Conservation (phyloP, 1,284 basidiomycete genomes). For the Thecaphora thlaspeos region DNA sequence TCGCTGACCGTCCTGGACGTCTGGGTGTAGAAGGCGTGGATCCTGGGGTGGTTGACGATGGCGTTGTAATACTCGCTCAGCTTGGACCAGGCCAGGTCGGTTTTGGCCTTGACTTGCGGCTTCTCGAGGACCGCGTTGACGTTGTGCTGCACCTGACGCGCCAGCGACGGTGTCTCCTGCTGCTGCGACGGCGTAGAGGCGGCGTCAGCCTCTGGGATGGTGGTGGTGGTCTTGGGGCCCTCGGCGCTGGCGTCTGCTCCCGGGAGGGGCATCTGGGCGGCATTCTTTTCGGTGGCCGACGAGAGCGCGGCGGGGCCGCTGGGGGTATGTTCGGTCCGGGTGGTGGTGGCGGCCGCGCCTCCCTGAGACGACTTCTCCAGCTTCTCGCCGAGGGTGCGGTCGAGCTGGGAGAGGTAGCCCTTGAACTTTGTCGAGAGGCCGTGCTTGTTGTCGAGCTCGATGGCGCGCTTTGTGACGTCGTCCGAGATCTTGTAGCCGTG, state of each 20-base stretch:
- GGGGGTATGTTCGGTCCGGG: slow-evolving; percentile 33
- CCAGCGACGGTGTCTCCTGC: slow-evolving; percentile 36
- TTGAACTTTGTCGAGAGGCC: slow-evolving; percentile 43
- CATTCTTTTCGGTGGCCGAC: slow-evolving; percentile 32
- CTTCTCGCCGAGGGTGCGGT: slow-evolving; percentile 40
- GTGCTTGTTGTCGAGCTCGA: slow-evolving; percentile 50
- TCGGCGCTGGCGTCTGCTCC: slow-evolving; percentile 19
- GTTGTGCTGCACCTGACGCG: slow-evolving; percentile 32
- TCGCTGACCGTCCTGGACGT: slow-evolving; percentile 78
- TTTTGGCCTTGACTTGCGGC: slow-evolving; percentile 44
- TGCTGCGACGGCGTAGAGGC: slow-evolving; percentile 7
- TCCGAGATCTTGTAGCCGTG: slow-evolving; percentile 48
- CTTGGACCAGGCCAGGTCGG: slow-evolving; percentile 44
- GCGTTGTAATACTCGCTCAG: slow-evolving; percentile 49
- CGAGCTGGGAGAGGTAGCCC: slow-evolving; percentile 39
- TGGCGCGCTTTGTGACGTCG: slow-evolving; percentile 47
- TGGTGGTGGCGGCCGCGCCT: slow-evolving; percentile 11
- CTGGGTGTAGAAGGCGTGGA: slow-evolving; percentile 70
- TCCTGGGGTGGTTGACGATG: slow-evolving; percentile 43
- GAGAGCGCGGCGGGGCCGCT: slow-evolving; percentile 30
- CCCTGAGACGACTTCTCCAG: slow-evolving; percentile 14
- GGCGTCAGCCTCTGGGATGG: slow-evolving; percentile 20
- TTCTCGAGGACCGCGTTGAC: slow-evolving; percentile 37
- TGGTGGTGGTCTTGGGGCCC: slow-evolving; percentile 38
- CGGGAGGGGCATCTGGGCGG: slow-evolving; percentile 34